Percentiles rank a stretch among this genome's conserved stretches.
Evolutionary conservation across 805 yeast species (phyloP).

Genomic region (Jamesozyma rosinii): DNA sequence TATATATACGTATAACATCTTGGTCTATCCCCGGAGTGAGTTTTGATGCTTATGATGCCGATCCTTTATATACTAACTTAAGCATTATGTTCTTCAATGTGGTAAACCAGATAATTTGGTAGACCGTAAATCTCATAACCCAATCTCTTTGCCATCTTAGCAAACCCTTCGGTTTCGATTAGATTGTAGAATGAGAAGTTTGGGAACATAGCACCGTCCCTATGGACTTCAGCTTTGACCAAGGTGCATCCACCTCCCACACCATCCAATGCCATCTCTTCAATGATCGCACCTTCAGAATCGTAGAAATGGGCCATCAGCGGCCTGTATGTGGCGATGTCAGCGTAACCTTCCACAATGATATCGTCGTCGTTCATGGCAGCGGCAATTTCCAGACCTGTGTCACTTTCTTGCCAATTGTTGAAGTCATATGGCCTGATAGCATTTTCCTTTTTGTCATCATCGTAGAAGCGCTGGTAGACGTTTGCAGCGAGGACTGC

Average conservation of each 20-base stretch:
- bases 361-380: conserved; percentile 79
- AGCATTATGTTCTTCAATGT: conserved; percentile 58
- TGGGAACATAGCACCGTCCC: conserved; percentile 99
- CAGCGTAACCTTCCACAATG: conserved; percentile 88
- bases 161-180: conserved; percentile 97
- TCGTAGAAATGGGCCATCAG: conserved; percentile 86
- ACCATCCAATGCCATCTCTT: conserved; percentile 85
- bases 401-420: conserved; percentile 87
- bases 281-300: conserved; percentile 47
- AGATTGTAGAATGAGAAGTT: conserved; percentile 94
- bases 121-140: conserved; percentile 87
- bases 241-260: conserved; percentile 96
- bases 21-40: too few relatives aligned
- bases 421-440: conserved; percentile 91
- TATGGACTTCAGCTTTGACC: conserved; percentile 94
- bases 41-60: too few relatives aligned
- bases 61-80: neutral
- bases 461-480: conserved; percentile 69
- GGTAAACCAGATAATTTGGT: conserved; percentile 90
- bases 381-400: conserved; percentile 66
- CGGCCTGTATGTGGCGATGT: conserved; percentile 88
- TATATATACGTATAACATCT: neutral
- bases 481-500: conserved; percentile 90
- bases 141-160: conserved; percentile 92
- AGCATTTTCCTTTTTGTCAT: conserved; percentile 42